These are phyloP conservation scores for Camellia granthamiana DNA, from an alignment of 148 eudicot species.

Conservation along the genomic window DNA sequence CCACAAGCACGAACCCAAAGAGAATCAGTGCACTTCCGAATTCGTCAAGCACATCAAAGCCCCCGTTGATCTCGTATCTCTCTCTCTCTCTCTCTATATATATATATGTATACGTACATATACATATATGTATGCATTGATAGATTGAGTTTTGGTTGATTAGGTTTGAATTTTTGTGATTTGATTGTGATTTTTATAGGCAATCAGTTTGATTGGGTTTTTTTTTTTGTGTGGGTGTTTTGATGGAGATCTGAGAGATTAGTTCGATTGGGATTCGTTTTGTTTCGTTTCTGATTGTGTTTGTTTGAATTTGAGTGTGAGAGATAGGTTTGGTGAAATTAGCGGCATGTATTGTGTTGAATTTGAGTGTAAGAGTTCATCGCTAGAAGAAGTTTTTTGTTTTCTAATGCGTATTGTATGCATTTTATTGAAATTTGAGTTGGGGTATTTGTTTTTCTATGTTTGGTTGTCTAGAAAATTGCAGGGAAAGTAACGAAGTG, in stretches of 20 bases:
- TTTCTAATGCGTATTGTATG: neutral
- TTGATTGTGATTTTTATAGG: neutral
- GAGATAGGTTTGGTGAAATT: neutral
- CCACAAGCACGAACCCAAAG: slow-evolving; percentile 43
- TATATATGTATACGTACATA: neutral
- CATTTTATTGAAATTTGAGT: neutral
- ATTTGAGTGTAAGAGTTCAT: neutral
- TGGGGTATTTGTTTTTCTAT: neutral
- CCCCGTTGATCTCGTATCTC: slow-evolving; percentile 56
- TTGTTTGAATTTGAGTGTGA: neutral
- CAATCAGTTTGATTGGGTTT: neutral
- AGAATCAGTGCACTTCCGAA: slow-evolving; percentile 64
- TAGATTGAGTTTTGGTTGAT: neutral
- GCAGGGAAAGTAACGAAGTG: neutral
- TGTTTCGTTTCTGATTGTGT: neutral
- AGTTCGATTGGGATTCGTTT: neutral
- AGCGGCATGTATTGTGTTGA: neutral
- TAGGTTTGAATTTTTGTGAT: neutral
- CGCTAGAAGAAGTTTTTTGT: neutral
- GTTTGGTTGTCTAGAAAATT: neutral
- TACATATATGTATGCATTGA: neutral
- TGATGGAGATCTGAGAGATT: neutral
- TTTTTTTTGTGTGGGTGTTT: too few species aligned
- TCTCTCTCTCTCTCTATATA: neutral
- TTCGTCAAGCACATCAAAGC: slow-evolving; percentile 65